These are phyloP conservation scores for Rhizodiscina lignyota DNA, from an alignment of 495 filamentous ascomycete species.

Conservation along the genomic window DNA sequence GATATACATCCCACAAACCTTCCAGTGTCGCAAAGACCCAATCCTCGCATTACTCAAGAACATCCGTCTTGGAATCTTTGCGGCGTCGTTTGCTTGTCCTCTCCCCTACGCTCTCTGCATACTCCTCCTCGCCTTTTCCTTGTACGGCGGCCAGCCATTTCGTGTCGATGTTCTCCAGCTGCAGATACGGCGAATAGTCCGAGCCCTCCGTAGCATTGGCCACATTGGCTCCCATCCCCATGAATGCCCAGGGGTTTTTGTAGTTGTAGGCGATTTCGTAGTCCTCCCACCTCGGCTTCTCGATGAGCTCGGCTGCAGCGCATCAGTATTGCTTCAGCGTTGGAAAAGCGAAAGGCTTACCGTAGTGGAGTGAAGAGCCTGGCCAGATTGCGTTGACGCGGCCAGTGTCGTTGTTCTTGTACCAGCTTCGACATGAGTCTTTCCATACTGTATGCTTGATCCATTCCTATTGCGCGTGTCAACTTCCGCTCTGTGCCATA, in stretches of 20 bases:
- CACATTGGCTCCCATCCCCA: slow-evolving; percentile 18
- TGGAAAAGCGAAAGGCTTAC: neutral
- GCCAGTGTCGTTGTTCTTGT: slow-evolving; percentile 24
- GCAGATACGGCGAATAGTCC: slow-evolving; percentile 18
- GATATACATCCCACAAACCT: no score
- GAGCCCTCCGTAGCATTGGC: slow-evolving; percentile 5
- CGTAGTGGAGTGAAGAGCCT: slow-evolving; percentile 25
- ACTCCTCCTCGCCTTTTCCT: neutral
- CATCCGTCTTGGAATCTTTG: no score
- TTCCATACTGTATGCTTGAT: slow-evolving; percentile 31
- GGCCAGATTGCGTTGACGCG: slow-evolving; percentile 23
- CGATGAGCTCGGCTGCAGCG: slow-evolving; percentile 26
- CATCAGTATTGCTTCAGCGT: slow-evolving; percentile 8
- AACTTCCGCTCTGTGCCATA: no score
- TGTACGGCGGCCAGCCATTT: slow-evolving; percentile 16
- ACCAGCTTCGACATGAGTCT: slow-evolving; percentile 34
- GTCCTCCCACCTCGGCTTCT: slow-evolving; percentile 30
- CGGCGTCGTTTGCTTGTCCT: no score
- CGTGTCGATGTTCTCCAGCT: slow-evolving; percentile 19
- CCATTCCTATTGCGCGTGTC: slow-evolving; percentile 13
- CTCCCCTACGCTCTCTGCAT: neutral
- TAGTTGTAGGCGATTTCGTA: slow-evolving; percentile 28
- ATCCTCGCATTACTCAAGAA: no score
- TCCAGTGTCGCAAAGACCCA: no score
- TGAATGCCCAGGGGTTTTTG: slow-evolving; percentile 23